Conservation (phyloP, 169 alveolate genomes). For the Theileria orientalis region DNA sequence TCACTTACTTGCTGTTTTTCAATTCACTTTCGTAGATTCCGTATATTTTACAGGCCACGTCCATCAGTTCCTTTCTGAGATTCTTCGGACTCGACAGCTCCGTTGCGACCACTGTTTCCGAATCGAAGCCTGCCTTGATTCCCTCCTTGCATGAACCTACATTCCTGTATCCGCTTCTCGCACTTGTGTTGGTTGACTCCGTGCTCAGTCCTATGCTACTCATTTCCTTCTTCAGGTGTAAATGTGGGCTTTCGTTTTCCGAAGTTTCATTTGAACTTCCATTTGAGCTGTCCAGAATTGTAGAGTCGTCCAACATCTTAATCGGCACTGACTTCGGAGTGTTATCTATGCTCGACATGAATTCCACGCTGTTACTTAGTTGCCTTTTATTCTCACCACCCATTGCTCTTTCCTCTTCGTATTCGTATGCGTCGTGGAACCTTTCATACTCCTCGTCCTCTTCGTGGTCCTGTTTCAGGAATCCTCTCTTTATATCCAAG, state of each 20-base stretch:
- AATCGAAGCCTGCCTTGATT: no score
- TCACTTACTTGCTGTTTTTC: not conserved
- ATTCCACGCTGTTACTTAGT: no score
- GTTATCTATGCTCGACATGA: constrained; percentile 1
- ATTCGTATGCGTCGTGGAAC: not conserved
- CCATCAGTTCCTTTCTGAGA: not conserved
- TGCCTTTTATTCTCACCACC: not conserved
- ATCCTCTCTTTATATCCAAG: not conserved
- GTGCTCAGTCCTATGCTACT: no score
- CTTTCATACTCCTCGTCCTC: not conserved
- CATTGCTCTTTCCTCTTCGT: not conserved
- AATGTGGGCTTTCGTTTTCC: no score
- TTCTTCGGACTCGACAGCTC: not conserved
- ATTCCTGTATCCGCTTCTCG: no score
- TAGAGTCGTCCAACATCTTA: constrained; percentile 13
- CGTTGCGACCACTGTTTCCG: not conserved
- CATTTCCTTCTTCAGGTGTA: no score
- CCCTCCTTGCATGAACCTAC: no score
- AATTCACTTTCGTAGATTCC: not conserved
- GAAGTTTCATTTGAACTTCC: no score
- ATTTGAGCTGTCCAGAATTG: constrained; percentile 1
- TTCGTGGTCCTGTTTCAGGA: not conserved
- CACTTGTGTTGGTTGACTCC: no score
- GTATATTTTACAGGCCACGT: constrained; percentile 9
- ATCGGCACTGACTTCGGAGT: constrained; percentile 23